Evolutionary conservation across 345 rosid genomes (phyloP).

Genomic region (Microthlaspi erraticum): DNA sequence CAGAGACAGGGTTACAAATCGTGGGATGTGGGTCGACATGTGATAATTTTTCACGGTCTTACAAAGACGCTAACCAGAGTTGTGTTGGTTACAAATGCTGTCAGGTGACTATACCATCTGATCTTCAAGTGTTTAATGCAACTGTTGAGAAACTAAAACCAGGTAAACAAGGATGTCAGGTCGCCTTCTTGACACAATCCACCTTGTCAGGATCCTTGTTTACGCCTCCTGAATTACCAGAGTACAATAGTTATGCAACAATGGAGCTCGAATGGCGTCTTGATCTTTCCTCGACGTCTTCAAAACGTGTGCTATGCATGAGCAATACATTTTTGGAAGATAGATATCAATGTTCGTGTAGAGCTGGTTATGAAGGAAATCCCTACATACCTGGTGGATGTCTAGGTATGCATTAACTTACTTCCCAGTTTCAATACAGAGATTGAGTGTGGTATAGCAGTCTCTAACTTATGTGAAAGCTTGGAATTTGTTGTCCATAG

Average conservation of each 20-base stretch:
- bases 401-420: conserved; percentile 26
- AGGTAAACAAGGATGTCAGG: conserved; percentile 7
- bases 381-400: conserved; percentile 45
- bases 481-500: not conserved
- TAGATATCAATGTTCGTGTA: conserved; percentile 41
- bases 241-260: not conserved
- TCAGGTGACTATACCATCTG: conserved; percentile 36
- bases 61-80: no score
- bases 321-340: no score
- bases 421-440: no score
- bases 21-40: conserved; percentile 51
- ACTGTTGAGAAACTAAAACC: not conserved
- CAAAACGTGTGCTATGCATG: no score
- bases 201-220: no score
- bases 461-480: not conserved
- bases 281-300: no score
- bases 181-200: conserved; percentile 5
- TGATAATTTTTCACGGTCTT: no score
- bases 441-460: no score
- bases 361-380: conserved; percentile 45
- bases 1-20: conserved; percentile 5
- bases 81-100: conserved; percentile 62
- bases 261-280: conserved; percentile 47
- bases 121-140: conserved; percentile 11
- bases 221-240: conserved; percentile 15